These are phyloP conservation scores for Auricularia sp. DNA, from an alignment of 768 basidiomycete genomes.

Conservation along the genomic window DNA sequence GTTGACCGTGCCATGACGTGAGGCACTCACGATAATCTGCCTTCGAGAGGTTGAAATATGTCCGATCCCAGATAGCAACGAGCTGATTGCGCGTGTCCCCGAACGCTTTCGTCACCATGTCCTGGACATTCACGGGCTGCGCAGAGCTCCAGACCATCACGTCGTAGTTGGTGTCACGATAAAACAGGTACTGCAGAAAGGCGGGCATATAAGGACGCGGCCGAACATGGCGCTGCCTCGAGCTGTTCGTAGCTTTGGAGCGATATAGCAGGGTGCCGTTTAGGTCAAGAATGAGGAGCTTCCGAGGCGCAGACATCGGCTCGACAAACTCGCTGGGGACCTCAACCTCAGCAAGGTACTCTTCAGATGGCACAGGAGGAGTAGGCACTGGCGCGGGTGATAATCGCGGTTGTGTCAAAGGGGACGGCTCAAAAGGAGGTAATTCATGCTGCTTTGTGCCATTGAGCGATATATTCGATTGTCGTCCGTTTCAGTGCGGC, in stretches of 20 bases:
- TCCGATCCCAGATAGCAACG: constrained; percentile 68
- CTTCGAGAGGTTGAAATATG: constrained; percentile 56
- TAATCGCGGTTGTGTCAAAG: too few relatives aligned
- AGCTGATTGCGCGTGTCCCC: constrained; percentile 21
- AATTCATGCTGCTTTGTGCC: too few relatives aligned
- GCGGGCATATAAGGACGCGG: constrained; percentile 57
- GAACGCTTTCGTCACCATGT: constrained; percentile 64
- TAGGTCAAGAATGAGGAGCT: constrained; percentile 64
- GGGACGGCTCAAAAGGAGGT: too few relatives aligned
- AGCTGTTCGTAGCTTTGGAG: constrained; percentile 25
- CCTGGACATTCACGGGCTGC: constrained; percentile 64
- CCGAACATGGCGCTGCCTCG: constrained; percentile 27
- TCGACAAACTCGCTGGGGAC: not conserved
- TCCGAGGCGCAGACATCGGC: constrained; percentile 23
- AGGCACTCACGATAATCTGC: constrained; percentile 56
- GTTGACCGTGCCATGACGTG: not conserved
- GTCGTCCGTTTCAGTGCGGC: too few relatives aligned
- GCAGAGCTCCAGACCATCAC: constrained; percentile 88
- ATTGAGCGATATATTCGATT: too few relatives aligned
- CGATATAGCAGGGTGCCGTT: constrained; percentile 56
- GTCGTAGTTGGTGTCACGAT: constrained; percentile 49
- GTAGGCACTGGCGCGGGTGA: not conserved
- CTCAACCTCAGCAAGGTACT: not conserved
- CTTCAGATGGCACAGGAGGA: not conserved
- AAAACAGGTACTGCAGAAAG: constrained; percentile 56